Percentiles rank a stretch among this genome's conserved stretches.
Evolutionary conservation across 2,329 filamentous ascomycete species (phyloP).

Genomic region (Onygenales sp.): DNA sequence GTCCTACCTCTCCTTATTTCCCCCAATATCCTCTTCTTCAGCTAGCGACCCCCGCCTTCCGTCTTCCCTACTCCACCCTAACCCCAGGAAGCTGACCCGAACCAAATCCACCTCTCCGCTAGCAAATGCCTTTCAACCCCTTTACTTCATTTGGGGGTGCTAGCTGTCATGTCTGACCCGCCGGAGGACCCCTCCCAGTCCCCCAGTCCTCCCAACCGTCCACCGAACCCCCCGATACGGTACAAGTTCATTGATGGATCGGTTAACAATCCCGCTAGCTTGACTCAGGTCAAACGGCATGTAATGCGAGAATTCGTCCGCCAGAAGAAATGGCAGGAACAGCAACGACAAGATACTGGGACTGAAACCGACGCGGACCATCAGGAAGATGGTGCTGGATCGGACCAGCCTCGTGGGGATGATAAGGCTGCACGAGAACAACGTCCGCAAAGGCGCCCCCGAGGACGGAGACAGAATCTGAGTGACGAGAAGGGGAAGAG

Average conservation of each 20-base stretch:
- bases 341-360: not conserved
- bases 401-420: not conserved
- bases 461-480: not conserved
- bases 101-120: not conserved
- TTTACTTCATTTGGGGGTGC: not conserved
- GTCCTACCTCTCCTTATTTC: too few relatives aligned
- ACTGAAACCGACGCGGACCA: not conserved
- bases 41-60: too few relatives aligned
- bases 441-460: not conserved
- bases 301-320: conserved; percentile 36
- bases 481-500: not conserved
- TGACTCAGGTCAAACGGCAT: conserved; percentile 34
- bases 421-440: not conserved
- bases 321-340: conserved; percentile 19
- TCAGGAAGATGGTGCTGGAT: not conserved
- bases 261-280: conserved; percentile 24
- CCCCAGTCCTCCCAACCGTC: not conserved
- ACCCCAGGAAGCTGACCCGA: not conserved
- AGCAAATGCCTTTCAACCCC: not conserved
- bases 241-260: conserved; percentile 35
- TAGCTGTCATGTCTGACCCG: conserved; percentile 11
- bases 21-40: too few relatives aligned
- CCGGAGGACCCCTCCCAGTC: not conserved
- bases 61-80: too few relatives aligned
- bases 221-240: conserved; percentile 12